Base-by-base conservation (phyloP, 768 basidiomycete species). In the Suillus cothurnatus region DNA sequence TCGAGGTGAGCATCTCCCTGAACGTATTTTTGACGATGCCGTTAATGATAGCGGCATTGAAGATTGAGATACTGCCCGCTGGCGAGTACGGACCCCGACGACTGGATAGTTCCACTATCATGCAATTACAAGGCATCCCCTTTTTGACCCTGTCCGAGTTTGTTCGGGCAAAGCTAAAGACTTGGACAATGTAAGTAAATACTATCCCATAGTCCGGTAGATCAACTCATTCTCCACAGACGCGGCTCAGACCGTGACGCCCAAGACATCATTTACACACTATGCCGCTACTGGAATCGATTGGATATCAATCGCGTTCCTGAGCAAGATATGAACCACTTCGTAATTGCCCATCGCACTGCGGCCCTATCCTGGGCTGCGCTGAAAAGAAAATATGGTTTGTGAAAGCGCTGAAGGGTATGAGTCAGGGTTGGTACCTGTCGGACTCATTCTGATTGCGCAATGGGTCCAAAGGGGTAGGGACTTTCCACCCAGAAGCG, bases 131-230 rank as follows among this genome's bases (percentile, higher is more conserved):
- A 63, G 85, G 86, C 26, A 79, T 94, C 6, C 93, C 93, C 12
- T 94, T 94, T 80, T 78, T 95, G 70, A 88, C 89, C n/a, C 81
- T 91, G 66, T 92, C 93, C 47, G 93, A 95, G 76, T 94, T 94
- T 78, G 78, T 94, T 71, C 84, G 93, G 70, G 92, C 92, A 55
- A 95, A 94, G 80, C 81, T 95, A 61, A 94, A 91, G 70, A 77
- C 85, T 21, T 95, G 93, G 93, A 82, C 87, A 68, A 89, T 92
- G 93, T 91, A 81, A 71, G 88, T 72, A 17, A 2, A 19, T 55
- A 63, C 50, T 61, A 68, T 64, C 61, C 58, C 41, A 53, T 67
- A 58, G 64, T 47, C 63, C 53, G 67, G 60, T 53, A 69, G 60
- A 38, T 63, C 60, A 41, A 65, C 65, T 67, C 26, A 38, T 56